A percentile compares a stretch with the other conserved stretches of the same genome.
These are phyloP conservation scores for Colletotrichum camelliae DNA, from an alignment of 2,329 filamentous ascomycete genomes.

Conservation along the genomic window DNA sequence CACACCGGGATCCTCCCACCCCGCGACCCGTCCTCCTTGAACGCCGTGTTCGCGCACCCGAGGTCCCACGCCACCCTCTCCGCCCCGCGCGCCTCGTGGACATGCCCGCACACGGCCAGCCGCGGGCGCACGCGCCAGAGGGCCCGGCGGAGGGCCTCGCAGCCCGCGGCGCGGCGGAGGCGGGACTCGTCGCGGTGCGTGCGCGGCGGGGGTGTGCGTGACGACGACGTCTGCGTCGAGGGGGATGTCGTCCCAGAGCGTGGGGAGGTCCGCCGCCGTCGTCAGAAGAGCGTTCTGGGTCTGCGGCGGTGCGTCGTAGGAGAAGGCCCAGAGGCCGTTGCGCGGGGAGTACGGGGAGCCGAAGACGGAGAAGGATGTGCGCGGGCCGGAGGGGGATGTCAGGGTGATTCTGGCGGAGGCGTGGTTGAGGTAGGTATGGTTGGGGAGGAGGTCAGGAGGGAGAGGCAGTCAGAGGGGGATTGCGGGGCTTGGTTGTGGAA, in stretches of 20 bases:
- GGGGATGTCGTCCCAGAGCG: conserved; percentile 67
- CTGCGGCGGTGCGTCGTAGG: conserved; percentile 51
- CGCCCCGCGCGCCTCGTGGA: conserved; percentile 71
- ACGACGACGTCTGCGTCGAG: conserved; percentile 68
- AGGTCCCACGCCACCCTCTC: conserved; percentile 68
- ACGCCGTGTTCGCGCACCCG: conserved; percentile 39
- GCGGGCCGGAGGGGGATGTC: conserved; percentile 56
- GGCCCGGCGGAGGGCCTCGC: conserved; percentile 60
- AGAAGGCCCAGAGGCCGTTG: conserved; percentile 69
- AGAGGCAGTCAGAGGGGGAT: conserved; percentile 56
- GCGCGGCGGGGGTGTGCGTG: conserved; percentile 73
- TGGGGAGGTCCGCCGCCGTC: conserved; percentile 28
- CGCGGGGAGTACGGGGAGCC: conserved; percentile 72
- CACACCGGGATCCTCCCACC: conserved; percentile 66
- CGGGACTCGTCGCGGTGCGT: conserved; percentile 60
- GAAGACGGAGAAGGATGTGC: conserved; percentile 70
- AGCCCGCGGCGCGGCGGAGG: conserved; percentile 55
- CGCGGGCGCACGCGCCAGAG: conserved; percentile 67
- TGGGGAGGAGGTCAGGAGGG: conserved; percentile 57
- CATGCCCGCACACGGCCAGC: conserved; percentile 74
- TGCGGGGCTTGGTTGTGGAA: conserved; percentile 65
- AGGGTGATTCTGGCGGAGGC: conserved; percentile 59
- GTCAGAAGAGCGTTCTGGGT: background rate
- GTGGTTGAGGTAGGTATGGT: conserved; percentile 70
- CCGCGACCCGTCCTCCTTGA: conserved; percentile 48